Evolutionary conservation across 805 yeast genomes (phyloP), one percentile per base, ranked within the genome.

Genomic region (Dipodascus geniculatus): DNA sequence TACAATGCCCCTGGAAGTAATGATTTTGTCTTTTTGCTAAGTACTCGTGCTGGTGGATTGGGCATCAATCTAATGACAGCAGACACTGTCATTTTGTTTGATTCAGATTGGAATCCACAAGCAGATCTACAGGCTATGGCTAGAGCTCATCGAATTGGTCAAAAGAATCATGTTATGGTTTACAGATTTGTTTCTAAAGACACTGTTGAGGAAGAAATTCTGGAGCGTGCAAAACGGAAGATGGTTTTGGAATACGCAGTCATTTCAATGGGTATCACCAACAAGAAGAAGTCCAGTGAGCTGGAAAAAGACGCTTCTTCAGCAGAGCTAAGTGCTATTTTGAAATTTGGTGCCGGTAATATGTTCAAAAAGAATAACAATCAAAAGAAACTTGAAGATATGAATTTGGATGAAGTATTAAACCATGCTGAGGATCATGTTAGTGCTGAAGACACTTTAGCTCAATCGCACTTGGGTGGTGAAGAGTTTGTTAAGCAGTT

Each of bases 71-170:
- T 93, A 66, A 93, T 93, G 99, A 93, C 99, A 3, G 99, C 99
- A 2, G 99, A 93, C 65, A 93, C 99, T 4, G 99, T 93, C 24
- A 87, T 93, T 61, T 91, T 93, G 44, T 93, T 93, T 70, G 99
- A 93, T 70, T 87, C 96, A 2, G 99, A 93, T 72, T 93, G 99
- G 99, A 93, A 93, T 66, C 99, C 99, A 0, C 99, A 93, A 68
- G 99, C 99, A 0, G 99, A 93, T 76, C 74, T 93, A 63, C 99
- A 93, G 71, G 99, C 99, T 1, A 93, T 93, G 99, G 99, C 99
- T 0, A 82, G 99, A 71, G 99, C 99, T 2, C 99, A 93, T 71
- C 83, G 99, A 74, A 93, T 93, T 66, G 99, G 99, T n/a, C 99
- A 93, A 68, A 93, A 90, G 70, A 89, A 87, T 63, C 99, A 93